These are phyloP conservation scores for Tulasnella sp. DNA, from an alignment of 768 basidiomycete genomes.

Conservation along the genomic window DNA sequence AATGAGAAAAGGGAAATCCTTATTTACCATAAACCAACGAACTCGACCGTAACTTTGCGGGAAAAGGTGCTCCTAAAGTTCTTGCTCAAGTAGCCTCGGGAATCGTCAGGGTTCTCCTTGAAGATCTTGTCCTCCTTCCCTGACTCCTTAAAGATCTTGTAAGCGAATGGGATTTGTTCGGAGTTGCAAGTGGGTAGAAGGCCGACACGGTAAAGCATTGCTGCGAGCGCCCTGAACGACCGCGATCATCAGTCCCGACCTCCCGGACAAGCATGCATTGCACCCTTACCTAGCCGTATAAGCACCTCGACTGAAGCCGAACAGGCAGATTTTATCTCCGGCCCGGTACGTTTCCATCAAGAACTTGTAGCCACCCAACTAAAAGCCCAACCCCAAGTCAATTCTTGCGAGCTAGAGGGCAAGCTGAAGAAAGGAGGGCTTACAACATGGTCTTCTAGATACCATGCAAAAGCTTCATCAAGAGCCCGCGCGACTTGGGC, in stretches of 20 bases:
- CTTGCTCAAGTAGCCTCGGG: constrained; percentile 25
- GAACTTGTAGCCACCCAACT: constrained; percentile 20
- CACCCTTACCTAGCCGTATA: constrained; percentile 41
- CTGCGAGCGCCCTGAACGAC: not conserved
- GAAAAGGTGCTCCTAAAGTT: constrained; percentile 71
- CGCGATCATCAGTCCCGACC: no score
- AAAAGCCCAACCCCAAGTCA: not conserved
- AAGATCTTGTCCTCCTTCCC: constrained; percentile 40
- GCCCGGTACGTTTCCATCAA: constrained; percentile 26
- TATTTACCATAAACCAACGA: constrained; percentile 72
- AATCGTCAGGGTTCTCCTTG: not conserved
- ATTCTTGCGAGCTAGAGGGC: constrained; percentile 32
- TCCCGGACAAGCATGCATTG: not conserved
- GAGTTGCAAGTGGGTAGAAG: constrained; percentile 60
- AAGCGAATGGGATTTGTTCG: constrained; percentile 67
- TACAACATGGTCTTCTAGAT: constrained; percentile 51
- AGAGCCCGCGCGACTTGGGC: constrained; percentile 49
- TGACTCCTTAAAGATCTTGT: constrained; percentile 53
- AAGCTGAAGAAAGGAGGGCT: not conserved
- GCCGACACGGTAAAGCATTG: constrained; percentile 38
- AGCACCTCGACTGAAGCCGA: constrained; percentile 77
- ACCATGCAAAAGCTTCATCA: constrained; percentile 70
- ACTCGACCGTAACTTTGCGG: constrained; percentile 55
- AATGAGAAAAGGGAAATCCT: not conserved
- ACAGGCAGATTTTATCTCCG: constrained; percentile 69